A percentile compares a stretch with the other conserved stretches of the same genome.
Conservation (phyloP, 108 stramenopile genomes). For the Skeletonema marinoi region DNA sequence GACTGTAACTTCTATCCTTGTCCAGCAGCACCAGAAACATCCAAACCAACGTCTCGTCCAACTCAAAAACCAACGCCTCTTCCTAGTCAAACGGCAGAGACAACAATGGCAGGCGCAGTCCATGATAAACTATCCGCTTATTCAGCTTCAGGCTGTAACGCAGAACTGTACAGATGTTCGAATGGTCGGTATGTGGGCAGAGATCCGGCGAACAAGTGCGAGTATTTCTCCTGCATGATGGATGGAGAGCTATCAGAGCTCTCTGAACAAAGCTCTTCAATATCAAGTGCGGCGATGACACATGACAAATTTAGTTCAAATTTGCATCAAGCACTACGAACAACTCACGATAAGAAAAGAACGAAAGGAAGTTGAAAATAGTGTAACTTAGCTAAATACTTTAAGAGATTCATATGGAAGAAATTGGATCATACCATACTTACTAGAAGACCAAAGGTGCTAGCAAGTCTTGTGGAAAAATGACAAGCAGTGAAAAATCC, state of each 20-base stretch:
- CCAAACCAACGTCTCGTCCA: background rate
- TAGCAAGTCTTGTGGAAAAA: no score
- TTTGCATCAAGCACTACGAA: background rate
- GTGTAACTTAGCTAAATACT: background rate
- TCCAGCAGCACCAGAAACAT: background rate
- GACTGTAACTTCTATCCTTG: conserved; percentile 34
- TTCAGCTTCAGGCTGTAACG: conserved; percentile 12
- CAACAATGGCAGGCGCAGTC: no score
- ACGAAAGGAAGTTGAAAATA: background rate
- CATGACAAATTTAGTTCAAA: background rate
- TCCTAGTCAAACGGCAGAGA: no score
- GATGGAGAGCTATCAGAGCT: background rate
- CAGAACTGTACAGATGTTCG: conserved; percentile 36
- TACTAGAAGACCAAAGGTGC: no score
- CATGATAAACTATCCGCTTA: no score
- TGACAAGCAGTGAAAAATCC: no score
- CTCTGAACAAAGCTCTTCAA: no score
- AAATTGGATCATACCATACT: no score
- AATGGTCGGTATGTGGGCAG: conserved; percentile 28
- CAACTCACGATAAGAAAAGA: background rate
- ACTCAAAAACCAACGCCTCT: no score
- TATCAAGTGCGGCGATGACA: background rate
- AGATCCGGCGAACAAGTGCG: conserved; percentile 37
- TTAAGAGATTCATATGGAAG: no score
- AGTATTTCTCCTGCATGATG: conserved; percentile 32